phyloP scores from a whole-genome alignment of 2,329 filamentous ascomycete genomes.

The Aureobasidium sp. region DNA sequence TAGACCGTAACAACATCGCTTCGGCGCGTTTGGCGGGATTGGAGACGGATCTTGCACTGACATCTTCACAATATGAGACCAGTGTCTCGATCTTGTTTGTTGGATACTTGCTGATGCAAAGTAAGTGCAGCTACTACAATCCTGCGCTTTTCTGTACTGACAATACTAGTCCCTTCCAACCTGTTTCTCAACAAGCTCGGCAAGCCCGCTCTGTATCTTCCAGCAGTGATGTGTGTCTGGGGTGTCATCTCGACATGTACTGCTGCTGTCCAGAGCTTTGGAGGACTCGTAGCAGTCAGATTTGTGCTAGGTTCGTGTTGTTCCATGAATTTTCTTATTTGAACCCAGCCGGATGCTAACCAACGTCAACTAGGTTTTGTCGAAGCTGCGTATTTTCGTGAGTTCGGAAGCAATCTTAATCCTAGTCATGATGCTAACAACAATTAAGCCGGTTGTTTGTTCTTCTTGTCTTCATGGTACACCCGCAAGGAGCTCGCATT shows the following conservation, averaged over 20 bases:
- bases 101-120: conserved; percentile 31
- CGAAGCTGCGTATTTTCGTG: conserved; percentile 37
- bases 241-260: conserved; percentile 30
- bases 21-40: conserved; percentile 54
- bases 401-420: background rate
- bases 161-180: conserved; percentile 29
- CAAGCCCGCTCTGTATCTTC: conserved; percentile 29
- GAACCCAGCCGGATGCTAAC: too few relatives aligned
- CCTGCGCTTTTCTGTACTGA: conserved; percentile 30
- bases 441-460: conserved; percentile 35
- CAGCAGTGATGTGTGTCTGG: conserved; percentile 31
- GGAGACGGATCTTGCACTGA: conserved; percentile 39
- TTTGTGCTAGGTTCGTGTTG: conserved; percentile 24
- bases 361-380: conserved; percentile 29
- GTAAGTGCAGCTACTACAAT: conserved; percentile 20
- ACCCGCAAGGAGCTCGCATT: conserved; percentile 46
- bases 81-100: conserved; percentile 39
- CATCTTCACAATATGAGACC: conserved; percentile 40
- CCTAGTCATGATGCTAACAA: background rate
- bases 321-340: too few relatives aligned
- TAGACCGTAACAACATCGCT: conserved; percentile 54
- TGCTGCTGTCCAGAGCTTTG: conserved; percentile 29
- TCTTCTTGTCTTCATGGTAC: conserved; percentile 48
- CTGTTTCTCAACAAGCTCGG: conserved; percentile 31
- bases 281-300: conserved; percentile 31